Base-by-base conservation (phyloP, 345 rosid genomes). In the Eucalyptus pauciflora region DNA sequence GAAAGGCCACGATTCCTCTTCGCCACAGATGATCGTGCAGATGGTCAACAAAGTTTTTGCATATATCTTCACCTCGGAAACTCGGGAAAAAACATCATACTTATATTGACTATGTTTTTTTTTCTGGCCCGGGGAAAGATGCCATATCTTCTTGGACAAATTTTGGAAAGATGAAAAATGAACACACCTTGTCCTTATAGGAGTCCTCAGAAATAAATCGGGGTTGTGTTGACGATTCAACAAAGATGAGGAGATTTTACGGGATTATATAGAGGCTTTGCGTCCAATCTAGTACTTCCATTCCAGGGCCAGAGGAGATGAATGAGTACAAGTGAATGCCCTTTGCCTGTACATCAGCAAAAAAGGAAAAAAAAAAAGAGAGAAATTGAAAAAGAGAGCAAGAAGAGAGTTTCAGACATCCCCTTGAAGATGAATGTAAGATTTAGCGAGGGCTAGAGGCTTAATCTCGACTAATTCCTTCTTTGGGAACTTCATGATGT, bases 1-100 rank as follows among this genome's bases (percentile, higher is more conserved):
- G 64, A 29, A 87, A 87, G n/a, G 86, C 52, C 62, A 12, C 1
- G 5, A 89, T 5, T 10, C 89, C 85, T 33, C 69, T 27, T 49
- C 27, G 46, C 7, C 4, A 2, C 13, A 90, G 7, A 64, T 89
- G 33, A 37, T 25, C 49, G 11, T 64, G 85, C 1, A 91, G 52
- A 56, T 80, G 89, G n/a, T 80, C 41, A 22, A 85, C 50, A 52
- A 91, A 90, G 49, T 33, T 85, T 24, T 90, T 52, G 33, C 88
- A 87, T 17, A n/a, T 88, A 89, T 89, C 90, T 22, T 86, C 87
- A 2, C 89, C 92, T 76, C 86, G 20, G 33, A 89, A 91, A 80
- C 92, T 91, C 50, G n/a, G 54, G 89, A 90, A 91, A 90, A 91
- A 20, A 91, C 91, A 45, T 87, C 90, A 50, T 89, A 88, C 22